Evolutionary conservation across 805 yeast species (phyloP).

Genomic region (Millerozyma acaciae): DNA sequence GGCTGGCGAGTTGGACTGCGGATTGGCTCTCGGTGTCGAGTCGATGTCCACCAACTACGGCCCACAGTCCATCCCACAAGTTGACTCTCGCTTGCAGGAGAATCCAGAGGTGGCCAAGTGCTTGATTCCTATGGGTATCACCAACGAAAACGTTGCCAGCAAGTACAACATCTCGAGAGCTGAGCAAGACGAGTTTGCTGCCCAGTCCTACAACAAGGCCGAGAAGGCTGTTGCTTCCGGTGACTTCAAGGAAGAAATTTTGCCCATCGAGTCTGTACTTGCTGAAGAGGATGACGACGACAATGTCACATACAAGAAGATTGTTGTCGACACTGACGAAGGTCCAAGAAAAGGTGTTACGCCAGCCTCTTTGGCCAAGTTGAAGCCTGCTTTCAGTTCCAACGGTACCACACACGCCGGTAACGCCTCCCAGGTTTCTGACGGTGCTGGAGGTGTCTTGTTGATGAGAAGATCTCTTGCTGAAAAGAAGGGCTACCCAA

Average conservation of each 20-base stretch:
- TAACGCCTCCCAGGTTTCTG: slow-evolving; percentile 92
- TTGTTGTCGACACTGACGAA: slow-evolving; percentile 65
- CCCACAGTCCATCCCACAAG: slow-evolving; percentile 63
- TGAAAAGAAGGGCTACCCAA: slow-evolving; percentile 62
- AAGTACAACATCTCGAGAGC: slow-evolving; percentile 61
- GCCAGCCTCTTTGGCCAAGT: slow-evolving; percentile 64
- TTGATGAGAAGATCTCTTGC: slow-evolving; percentile 86
- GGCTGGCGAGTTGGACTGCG: slow-evolving; percentile 85
- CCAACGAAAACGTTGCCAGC: slow-evolving; percentile 85
- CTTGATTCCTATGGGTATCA: slow-evolving; percentile 92
- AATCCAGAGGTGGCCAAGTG: slow-evolving; percentile 53
- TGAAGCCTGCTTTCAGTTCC: slow-evolving; percentile 82
- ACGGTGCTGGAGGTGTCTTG: slow-evolving; percentile 91
- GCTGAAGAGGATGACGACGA: slow-evolving; percentile 59
- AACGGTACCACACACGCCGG: slow-evolving; percentile 93
- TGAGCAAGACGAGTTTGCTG: slow-evolving; percentile 87
- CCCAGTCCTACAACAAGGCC: slow-evolving; percentile 81
- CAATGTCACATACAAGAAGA: slow-evolving; percentile 38
- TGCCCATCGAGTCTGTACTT: slow-evolving; percentile 67
- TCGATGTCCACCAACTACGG: slow-evolving; percentile 90
- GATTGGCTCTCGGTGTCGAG: slow-evolving; percentile 91
- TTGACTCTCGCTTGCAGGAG: slow-evolving; percentile 25
- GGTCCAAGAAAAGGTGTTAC: slow-evolving; percentile 91
- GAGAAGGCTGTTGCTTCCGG: slow-evolving; percentile 67
- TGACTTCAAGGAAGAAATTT: slow-evolving; percentile 80